Evolutionary conservation across 768 basidiomycete species (phyloP), one percentile per base, ranked within the genome.

Genomic region (Podaxis pistillaris): DNA sequence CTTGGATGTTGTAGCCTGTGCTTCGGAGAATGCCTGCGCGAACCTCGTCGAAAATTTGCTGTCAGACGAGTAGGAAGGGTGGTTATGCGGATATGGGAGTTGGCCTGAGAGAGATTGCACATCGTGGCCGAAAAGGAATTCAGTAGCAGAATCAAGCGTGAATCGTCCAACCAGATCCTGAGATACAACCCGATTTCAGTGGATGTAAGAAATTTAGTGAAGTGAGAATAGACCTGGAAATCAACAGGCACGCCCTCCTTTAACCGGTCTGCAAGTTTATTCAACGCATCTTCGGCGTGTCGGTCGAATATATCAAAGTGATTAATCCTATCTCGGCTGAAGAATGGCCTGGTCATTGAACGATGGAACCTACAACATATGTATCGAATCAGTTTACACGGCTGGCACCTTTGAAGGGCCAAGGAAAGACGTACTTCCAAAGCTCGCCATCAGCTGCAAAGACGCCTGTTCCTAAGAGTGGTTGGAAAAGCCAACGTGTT

Each of bases 291-390:
- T 54, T 79, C 78, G 1, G 84, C 78, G 33, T 87, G 84, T 15
- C 80, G 74, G 52, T 81, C 84, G 66, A 88, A 87, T 28, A 81
- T 83, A 26, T 86, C 84, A 64, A 87, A 88, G 67, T 87, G 81
- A 56, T 79, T 81, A 49, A 87, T 81, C 60, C 79, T 74, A 22
- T 88, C 87, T 38, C 78, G 79, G 64, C 70, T 81, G 74, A 90
- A 89, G 75, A 89, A 90, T 0, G 88, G 88, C 1, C 89, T 83
- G 0, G 87, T 84, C 78, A 89, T 86, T 2, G 80, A 70, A 8
- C 88, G 83, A 67, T 89, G 86, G 64, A 86, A 80, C 67, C 86
- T 41, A 36, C 15, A 33, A 7, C 33, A 4, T 12, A 8, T 15
- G 37, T 9, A 26, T n/a, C 11, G 49, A 2, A 56, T n/a, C 9